Evolutionary conservation across 1,284 basidiomycete genomes (phyloP).

Genomic region (Chalciporus sp.): DNA sequence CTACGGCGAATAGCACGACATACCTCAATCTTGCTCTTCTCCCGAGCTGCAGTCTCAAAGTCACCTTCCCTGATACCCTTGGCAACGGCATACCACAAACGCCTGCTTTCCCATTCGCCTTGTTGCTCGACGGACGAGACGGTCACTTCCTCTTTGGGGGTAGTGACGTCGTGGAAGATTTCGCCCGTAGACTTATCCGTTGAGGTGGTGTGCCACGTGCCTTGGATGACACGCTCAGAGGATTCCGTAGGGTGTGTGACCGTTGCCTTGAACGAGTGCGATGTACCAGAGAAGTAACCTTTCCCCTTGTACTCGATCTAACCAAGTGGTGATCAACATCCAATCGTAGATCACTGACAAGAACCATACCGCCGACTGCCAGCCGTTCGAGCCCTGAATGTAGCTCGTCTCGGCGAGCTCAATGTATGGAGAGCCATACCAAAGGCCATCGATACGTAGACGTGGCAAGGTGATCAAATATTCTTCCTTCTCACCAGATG

Average conservation of each 20-base stretch:
- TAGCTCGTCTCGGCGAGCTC: constrained; percentile 86
- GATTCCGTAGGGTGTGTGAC: constrained; percentile 47
- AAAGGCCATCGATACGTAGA: constrained; percentile 64
- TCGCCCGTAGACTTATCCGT: constrained; percentile 44
- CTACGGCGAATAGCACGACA: constrained; percentile 14
- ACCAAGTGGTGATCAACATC: constrained; percentile 4
- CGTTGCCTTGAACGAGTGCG: constrained; percentile 90
- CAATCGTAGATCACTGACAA: background rate
- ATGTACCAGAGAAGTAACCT: constrained; percentile 93
- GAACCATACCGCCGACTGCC: constrained; percentile 56
- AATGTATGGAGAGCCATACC: constrained; percentile 79
- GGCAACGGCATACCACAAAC: constrained; percentile 86
- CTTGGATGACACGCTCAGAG: constrained; percentile 68
- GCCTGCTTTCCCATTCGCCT: constrained; percentile 85
- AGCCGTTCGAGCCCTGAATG: constrained; percentile 83
- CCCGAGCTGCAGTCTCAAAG: constrained; percentile 87
- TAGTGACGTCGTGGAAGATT: constrained; percentile 68
- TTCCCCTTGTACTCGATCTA: constrained; percentile 93
- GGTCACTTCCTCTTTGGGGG: constrained; percentile 73
- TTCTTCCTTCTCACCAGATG: constrained; percentile 62
- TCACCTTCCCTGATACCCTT: constrained; percentile 91
- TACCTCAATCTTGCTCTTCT: constrained; percentile 93
- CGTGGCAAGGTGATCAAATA: constrained; percentile 93
- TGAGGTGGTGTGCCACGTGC: constrained; percentile 83
- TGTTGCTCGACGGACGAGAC: constrained; percentile 64